Base-by-base conservation (phyloP, 768 basidiomycete genomes). In the Pseudohyphozyma bogoriensis region DNA sequence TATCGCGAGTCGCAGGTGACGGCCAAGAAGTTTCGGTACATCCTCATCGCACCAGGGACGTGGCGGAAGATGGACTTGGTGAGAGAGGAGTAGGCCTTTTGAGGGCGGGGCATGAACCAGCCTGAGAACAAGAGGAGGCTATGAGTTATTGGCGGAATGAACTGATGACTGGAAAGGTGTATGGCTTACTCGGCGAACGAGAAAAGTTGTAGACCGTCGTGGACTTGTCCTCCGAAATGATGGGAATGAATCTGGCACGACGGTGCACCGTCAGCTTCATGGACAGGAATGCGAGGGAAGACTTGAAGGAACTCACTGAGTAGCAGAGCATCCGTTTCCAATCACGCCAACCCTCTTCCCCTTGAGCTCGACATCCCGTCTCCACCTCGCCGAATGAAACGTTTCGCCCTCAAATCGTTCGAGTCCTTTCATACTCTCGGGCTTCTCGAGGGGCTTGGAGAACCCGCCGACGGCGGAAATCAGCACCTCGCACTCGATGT, bases 241-340 rank as follows among this genome's bases (percentile, higher is more conserved):
- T 46, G 18, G 68, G 68, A n/a, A 69, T 52, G 29, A 64, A 54
- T 51, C 51, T 51, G 24, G 11, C 4, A 7, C 15, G 40, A 26
- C 18, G 8, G 22, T 11, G 13, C 6, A 3, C 22, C 20, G 49
- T 35, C 11, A 22, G 10, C n/a, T 51, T 26, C 24, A n/a, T 26
- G 24, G 1, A 36, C 20, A 1, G 11, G 10, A 8, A 1, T 31
- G 16, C 29, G 12, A 24, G 33, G 12, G 9, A n/a, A 12, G 33
- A 12, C 10, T 4, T 3, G 10, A 7, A 5, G 15, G 18, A 24
- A 36, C 51, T 20, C 24, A 51, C 51, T 66, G 65, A 35, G 52
- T 44, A n/a, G 62, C 65, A 10, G 56, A 50, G 63, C 66, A 67
- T 2, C 66, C 66, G 47, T 67, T 67, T 22, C 66, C 66, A 26